A percentile compares a stretch with the other conserved stretches of the same genome.
Evolutionary conservation across 306 rosid genomes (phyloP).

Genomic region (Myrica gale): DNA sequence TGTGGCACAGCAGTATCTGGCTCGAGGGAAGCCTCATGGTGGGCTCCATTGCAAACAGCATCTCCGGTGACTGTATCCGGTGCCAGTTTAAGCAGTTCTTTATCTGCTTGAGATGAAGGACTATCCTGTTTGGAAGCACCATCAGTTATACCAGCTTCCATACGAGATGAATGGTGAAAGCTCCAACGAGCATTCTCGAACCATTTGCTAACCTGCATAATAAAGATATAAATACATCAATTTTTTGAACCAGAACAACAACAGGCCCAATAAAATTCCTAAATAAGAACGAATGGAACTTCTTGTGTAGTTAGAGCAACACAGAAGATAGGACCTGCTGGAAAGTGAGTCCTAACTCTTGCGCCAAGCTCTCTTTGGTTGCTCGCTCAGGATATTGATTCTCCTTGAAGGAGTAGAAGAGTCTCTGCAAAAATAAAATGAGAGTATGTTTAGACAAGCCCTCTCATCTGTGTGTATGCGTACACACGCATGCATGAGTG

Average conservation of each 20-base stretch:
- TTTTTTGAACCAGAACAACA: neutral
- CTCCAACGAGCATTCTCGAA: slow-evolving; percentile 84
- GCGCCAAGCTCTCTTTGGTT: slow-evolving; percentile 72
- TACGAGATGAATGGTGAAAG: slow-evolving; percentile 43
- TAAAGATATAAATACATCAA: slow-evolving; percentile 1
- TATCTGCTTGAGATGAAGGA: slow-evolving; percentile 22
- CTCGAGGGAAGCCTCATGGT: slow-evolving; percentile 25
- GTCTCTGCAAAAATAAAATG: slow-evolving; percentile 54
- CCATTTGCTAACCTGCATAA: slow-evolving; percentile 83
- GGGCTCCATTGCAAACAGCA: slow-evolving; percentile 21
- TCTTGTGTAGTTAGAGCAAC: slow-evolving; percentile 11
- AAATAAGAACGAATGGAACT: neutral
- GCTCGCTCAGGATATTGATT: slow-evolving; percentile 79
- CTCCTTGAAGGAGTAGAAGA: slow-evolving; percentile 66
- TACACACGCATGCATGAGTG: neutral
- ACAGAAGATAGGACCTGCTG: slow-evolving; percentile 58
- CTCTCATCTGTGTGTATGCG: neutral
- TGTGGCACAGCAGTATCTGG: slow-evolving; percentile 14
- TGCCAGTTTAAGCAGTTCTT: slow-evolving; percentile 19
- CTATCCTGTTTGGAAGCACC: slow-evolving; percentile 32
- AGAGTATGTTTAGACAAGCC: neutral
- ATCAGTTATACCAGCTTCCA: slow-evolving; percentile 33
- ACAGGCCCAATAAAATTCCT: slow-evolving; percentile 7
- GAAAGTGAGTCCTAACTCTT: slow-evolving; percentile 65
- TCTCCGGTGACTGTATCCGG: slow-evolving; percentile 12